phyloP scores from a whole-genome alignment of 257 asterid species.

The Datura wrightii region DNA sequence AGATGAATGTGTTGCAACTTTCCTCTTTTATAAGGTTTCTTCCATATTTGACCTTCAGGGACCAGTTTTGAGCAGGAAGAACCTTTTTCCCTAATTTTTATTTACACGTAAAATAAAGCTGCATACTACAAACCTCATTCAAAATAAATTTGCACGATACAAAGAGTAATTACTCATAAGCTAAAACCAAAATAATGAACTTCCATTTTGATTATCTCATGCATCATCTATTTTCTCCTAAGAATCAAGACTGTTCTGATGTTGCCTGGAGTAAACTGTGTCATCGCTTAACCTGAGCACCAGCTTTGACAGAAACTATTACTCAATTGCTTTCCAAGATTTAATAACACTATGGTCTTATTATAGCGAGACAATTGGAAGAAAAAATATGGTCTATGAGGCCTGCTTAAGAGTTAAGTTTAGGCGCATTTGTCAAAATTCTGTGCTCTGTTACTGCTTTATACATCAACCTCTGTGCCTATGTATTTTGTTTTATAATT shows the following conservation, averaged over 20 bases:
- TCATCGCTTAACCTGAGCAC: not conserved
- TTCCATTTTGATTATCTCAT: slow-evolving; percentile 12
- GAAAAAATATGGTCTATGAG: slow-evolving; percentile 11
- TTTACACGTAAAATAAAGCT: not conserved
- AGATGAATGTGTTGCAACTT: not conserved
- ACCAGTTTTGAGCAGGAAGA: slow-evolving; percentile 12
- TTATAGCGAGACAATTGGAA: not conserved
- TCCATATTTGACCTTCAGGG: not conserved
- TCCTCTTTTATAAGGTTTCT: not conserved
- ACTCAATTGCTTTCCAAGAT: not conserved
- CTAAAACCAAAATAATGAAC: not conserved
- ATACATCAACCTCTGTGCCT: not conserved
- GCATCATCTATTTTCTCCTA: slow-evolving; percentile 11
- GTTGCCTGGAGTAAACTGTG: slow-evolving; percentile 10
- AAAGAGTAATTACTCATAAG: not conserved
- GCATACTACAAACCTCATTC: not conserved
- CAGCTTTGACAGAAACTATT: not conserved
- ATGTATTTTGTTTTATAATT: not conserved
- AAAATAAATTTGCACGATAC: slow-evolving; percentile 19
- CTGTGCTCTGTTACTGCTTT: not conserved
- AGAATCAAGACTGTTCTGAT: slow-evolving; percentile 15
- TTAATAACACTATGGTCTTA: not conserved
- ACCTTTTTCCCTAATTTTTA: not conserved
- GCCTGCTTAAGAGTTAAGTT: slow-evolving; percentile 11
- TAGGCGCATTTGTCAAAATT: slow-evolving; percentile 5